A percentile compares a stretch with the other conserved stretches of the same genome.
Conservation (phyloP, 495 filamentous ascomycete species). For the Achaetomiella virescens region DNA sequence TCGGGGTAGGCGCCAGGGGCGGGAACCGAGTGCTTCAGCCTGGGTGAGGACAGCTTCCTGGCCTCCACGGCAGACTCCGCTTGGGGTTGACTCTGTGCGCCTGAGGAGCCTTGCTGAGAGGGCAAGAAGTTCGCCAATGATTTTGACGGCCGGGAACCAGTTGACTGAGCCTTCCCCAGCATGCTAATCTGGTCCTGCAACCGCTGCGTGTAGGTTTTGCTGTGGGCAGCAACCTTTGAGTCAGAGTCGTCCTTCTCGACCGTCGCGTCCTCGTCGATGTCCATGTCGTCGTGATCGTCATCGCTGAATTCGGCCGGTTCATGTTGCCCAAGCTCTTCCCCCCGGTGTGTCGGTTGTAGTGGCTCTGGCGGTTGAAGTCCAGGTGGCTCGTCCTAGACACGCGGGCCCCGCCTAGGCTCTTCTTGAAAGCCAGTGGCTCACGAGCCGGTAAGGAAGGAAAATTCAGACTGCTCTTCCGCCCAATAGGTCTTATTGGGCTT, state of each 20-base stretch:
- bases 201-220: conserved; percentile 83
- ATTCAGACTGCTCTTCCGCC: conserved; percentile 88
- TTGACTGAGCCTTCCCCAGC: conserved; percentile 72
- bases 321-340: conserved; percentile 51
- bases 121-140: conserved; percentile 52
- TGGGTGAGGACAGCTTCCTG: conserved; percentile 26
- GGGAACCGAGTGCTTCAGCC: conserved; percentile 24
- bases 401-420: conserved; percentile 60
- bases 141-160: conserved; percentile 57
- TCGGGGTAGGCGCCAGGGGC: conserved; percentile 52
- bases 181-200: conserved; percentile 91
- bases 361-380: conserved; percentile 59
- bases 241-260: conserved; percentile 32
- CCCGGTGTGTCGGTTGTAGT: conserved; percentile 58
- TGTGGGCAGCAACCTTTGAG: conserved; percentile 48
- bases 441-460: conserved; percentile 89
- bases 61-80: conserved; percentile 48
- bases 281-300: conserved; percentile 50
- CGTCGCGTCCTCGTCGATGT: conserved; percentile 50
- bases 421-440: conserved; percentile 77
- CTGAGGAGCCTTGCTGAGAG: conserved; percentile 22
- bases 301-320: conserved; percentile 34
- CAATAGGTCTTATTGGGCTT: conserved; percentile 44
- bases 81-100: conserved; percentile 18
- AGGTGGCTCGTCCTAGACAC: conserved; percentile 73